Conservation (phyloP, 2,329 filamentous ascomycete species). For the Magnaporthiopsis incrustans region DNA sequence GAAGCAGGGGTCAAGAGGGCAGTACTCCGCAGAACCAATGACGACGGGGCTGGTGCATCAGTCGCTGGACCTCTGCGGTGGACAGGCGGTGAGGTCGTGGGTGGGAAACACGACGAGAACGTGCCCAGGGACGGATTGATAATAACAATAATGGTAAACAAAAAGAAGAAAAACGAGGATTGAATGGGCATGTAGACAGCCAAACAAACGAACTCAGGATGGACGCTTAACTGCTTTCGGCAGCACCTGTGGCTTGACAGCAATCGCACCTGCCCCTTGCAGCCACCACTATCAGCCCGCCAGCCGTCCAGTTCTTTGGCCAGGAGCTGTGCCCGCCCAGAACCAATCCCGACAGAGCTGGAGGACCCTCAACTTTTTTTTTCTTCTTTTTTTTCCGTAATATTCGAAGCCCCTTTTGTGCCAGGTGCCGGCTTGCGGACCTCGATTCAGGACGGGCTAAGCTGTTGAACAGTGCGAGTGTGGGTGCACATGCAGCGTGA, state of each 20-base stretch:
- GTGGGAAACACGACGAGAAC: neutral
- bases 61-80: neutral
- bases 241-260: neutral
- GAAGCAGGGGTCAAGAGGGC: neutral
- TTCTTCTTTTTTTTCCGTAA: neutral
- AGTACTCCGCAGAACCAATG: neutral
- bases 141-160: neutral
- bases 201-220: neutral
- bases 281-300: slow-evolving; percentile 3
- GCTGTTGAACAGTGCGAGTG: neutral
- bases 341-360: slow-evolving; percentile 1
- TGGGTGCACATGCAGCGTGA: neutral
- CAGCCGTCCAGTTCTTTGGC: neutral
- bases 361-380: slow-evolving; percentile 4
- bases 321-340: slow-evolving; percentile 1
- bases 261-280: neutral
- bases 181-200: neutral
- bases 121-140: neutral
- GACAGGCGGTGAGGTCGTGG: neutral
- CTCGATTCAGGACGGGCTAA: slow-evolving; percentile 1
- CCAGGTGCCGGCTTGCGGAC: neutral
- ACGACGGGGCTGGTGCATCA: neutral
- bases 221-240: neutral
- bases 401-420: slow-evolving; percentile 4
- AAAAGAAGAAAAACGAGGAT: neutral